A percentile compares a stretch with the other conserved stretches of the same genome.
phyloP scores from a whole-genome alignment of 2,329 filamentous ascomycete genomes.

The Fusarium mangiferae region DNA sequence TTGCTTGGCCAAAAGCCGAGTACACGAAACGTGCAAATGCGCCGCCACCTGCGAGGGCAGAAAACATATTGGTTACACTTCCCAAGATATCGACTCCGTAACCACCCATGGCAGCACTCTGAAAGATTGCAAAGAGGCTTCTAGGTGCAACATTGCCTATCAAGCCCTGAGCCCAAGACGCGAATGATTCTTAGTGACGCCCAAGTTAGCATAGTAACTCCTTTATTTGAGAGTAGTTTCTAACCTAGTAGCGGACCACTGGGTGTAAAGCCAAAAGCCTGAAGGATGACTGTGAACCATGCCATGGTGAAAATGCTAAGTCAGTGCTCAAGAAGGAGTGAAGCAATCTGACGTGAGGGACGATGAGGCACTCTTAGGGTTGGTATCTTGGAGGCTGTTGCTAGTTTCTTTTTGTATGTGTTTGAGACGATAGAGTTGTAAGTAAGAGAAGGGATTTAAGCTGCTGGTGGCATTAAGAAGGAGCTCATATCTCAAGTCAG shows the following conservation, averaged over 20 bases:
- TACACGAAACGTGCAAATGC: not conserved
- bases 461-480: not conserved
- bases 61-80: not conserved
- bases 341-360: not conserved
- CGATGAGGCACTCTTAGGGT: not conserved
- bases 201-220: not conserved
- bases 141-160: fast-evolving
- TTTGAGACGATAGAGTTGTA: not conserved
- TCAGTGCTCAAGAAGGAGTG: not conserved
- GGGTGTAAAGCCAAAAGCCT: not conserved
- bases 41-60: not conserved
- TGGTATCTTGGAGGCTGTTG: not conserved
- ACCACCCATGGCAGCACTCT: not conserved
- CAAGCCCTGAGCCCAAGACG: not conserved
- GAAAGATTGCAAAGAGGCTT: not conserved
- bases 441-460: not conserved
- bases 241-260: not conserved
- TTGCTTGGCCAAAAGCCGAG: not conserved
- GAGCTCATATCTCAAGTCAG: not conserved
- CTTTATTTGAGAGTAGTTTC: not conserved
- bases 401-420: too few relatives aligned
- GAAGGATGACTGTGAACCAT: not conserved
- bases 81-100: not conserved
- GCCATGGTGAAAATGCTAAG: not conserved
- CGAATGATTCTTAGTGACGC: not conserved